A percentile compares a stretch with the other conserved stretches of the same genome.
phyloP scores from a whole-genome alignment of 768 basidiomycete genomes.

The Lactifluus rugatus region DNA sequence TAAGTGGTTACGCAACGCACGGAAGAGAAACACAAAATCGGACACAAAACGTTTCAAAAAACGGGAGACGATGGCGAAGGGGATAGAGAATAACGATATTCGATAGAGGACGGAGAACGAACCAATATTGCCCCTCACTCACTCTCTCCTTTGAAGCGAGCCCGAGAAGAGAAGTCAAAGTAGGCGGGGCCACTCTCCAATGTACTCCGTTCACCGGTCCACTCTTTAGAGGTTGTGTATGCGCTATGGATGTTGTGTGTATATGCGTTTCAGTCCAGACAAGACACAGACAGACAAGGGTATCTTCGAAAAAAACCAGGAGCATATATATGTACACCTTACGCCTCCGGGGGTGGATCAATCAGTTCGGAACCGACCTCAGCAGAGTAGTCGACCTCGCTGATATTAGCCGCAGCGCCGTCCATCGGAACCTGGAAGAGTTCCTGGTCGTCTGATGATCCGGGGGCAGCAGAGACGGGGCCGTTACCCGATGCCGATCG shows the following conservation, averaged over 20 bases:
- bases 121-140: slow-evolving; percentile 5
- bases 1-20: slow-evolving; percentile 8
- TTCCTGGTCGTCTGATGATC: slow-evolving; percentile 11
- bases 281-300: slow-evolving; percentile 9
- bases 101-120: slow-evolving; percentile 15
- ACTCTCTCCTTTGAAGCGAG: slow-evolving; percentile 7
- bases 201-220: slow-evolving; percentile 10
- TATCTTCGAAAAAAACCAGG: slow-evolving; percentile 4
- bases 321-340: background rate
- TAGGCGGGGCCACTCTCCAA: slow-evolving; percentile 8
- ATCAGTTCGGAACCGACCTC: slow-evolving; percentile 7
- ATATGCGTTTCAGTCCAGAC: slow-evolving; percentile 11
- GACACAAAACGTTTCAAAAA: background rate
- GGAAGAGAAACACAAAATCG: background rate
- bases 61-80: slow-evolving; percentile 8
- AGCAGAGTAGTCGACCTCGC: slow-evolving; percentile 7
- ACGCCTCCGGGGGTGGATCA: slow-evolving; percentile 8
- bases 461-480: slow-evolving; percentile 8
- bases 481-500: slow-evolving; percentile 37
- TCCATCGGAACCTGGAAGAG: slow-evolving; percentile 13
- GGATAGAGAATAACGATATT: slow-evolving; percentile 17
- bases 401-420: background rate
- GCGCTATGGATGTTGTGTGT: slow-evolving; percentile 6
- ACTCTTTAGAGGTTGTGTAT: background rate
- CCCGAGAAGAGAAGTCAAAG: background rate